Base-by-base conservation (phyloP, 192 early-diverging fungal species). In the Dissophora globulifera region DNA sequence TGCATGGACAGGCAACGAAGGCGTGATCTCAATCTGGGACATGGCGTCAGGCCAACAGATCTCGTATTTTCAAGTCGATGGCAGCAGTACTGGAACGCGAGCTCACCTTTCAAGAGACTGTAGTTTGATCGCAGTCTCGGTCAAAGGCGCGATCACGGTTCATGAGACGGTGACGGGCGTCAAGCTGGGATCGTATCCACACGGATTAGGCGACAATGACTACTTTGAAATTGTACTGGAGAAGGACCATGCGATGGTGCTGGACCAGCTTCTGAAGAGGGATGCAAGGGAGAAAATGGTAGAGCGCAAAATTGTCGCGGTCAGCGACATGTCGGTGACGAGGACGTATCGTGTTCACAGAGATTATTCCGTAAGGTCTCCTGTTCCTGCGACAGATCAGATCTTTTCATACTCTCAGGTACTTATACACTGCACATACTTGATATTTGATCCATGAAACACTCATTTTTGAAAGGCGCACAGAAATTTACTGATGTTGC, bases 21-120 rank as follows among this genome's bases (percentile, higher is more conserved):
- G 52, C 22, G 35, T 53, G 1, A 31, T 47, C 2, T 54, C 51
- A 1, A 52, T 65, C 12, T 65, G 62, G 62, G 31, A 65, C n/a
- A 15, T 55, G 4, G 51, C 53, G 26, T 54, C 62, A 2, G 50
- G 62, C 0, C 53, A 54, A 22, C 15, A 29, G 10, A 31, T 54
- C 4, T 46, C 62, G 20, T 17, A 45, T 7, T 25, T 65, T 20
- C 27, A n/a, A 12, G 31, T 65, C 30, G 42, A 45, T 1, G 51
- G 47, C 2, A 51, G 50, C 12, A 17, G 5, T n/a, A 16, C 20
- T 10, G 29, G n/a, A 0, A 29, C 26, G 0, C 22, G 9, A 7
- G 50, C 51, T 2, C 2, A 3, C 13, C 12, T 65, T 8, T 55
- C 51, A 25, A 20, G 16, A 4, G 41, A 65, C 26, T 50, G 43